Evolutionary conservation across 2,329 filamentous ascomycete genomes (phyloP).

Genomic region (Aspergillus floridensis): DNA sequence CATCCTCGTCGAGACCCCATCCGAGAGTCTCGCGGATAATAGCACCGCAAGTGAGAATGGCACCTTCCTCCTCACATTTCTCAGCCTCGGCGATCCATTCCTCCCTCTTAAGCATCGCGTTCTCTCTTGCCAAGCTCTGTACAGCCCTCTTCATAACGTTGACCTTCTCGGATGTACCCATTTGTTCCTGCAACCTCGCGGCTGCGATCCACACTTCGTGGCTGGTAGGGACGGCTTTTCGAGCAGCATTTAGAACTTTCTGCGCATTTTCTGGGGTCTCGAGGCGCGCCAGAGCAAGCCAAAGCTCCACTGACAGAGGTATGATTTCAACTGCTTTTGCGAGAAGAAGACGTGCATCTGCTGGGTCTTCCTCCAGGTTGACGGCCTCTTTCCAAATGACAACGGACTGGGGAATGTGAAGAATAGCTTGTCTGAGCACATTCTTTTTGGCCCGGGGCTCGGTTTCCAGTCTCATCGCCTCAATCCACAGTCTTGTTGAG

Average conservation of each 20-base stretch:
- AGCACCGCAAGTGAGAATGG: conserved; percentile 77
- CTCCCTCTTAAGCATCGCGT: conserved; percentile 94
- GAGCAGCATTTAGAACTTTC: conserved; percentile 89
- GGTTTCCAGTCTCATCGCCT: conserved; percentile 88
- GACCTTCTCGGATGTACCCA: conserved; percentile 74
- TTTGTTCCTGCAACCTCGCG: conserved; percentile 82
- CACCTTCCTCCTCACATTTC: conserved; percentile 88
- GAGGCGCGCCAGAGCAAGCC: conserved; percentile 87
- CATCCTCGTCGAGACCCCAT: conserved; percentile 90
- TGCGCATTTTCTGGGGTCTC: conserved; percentile 90
- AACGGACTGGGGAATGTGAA: conserved; percentile 91
- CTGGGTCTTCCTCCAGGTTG: conserved; percentile 86
- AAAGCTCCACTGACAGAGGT: conserved; percentile 87
- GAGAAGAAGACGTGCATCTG: conserved; percentile 81
- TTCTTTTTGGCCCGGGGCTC: conserved; percentile 83
- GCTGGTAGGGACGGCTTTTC: conserved; percentile 88
- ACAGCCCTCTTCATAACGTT: conserved; percentile 95
- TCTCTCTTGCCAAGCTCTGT: conserved; percentile 81
- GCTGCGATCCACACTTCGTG: conserved; percentile 97
- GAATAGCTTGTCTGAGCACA: conserved; percentile 84
- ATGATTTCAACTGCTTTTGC: conserved; percentile 96
- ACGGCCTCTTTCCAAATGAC: conserved; percentile 98
- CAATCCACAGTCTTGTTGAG: conserved; percentile 88
- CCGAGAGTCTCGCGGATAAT: conserved; percentile 92
- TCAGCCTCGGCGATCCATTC: conserved; percentile 97